Evolutionary conservation across 78 protist species (phyloP).

Genomic region (Speleostelium caveatum): DNA sequence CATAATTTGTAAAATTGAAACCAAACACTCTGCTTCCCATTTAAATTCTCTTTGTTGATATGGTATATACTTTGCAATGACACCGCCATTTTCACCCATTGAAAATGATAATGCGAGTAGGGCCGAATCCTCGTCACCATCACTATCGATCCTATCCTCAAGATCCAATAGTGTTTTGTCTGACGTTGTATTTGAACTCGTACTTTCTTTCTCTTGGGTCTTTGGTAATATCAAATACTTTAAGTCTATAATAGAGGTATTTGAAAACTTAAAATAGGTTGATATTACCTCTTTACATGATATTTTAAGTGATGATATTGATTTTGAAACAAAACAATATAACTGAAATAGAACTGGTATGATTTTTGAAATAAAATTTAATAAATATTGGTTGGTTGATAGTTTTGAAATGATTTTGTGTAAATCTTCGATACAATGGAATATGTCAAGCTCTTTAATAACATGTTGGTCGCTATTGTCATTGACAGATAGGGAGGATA

Average conservation of each 20-base stretch:
- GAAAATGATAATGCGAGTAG: slow-evolving; percentile 25
- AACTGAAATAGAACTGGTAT: slow-evolving; percentile 58
- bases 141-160: slow-evolving; percentile 31
- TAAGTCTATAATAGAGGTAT: slow-evolving; percentile 16
- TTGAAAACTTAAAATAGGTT: slow-evolving; percentile 65
- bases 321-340: slow-evolving; percentile 69
- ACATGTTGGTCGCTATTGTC: neutral
- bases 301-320: slow-evolving; percentile 54
- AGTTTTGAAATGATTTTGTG: slow-evolving; percentile 51
- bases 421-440: slow-evolving; percentile 62
- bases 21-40: slow-evolving; percentile 81
- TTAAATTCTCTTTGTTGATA: slow-evolving; percentile 57
- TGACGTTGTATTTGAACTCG: neutral
- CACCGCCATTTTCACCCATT: slow-evolving; percentile 77
- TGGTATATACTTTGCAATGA: slow-evolving; percentile 43
- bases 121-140: neutral
- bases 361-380: slow-evolving; percentile 17
- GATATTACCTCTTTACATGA: slow-evolving; percentile 72
- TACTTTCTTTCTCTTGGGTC: neutral
- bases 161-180: slow-evolving; percentile 49
- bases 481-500: neutral
- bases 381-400: slow-evolving; percentile 37
- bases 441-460: slow-evolving; percentile 63
- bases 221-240: slow-evolving; percentile 50
- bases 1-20: slow-evolving; percentile 59